phyloP scores from a whole-genome alignment of 805 yeast species.

The Clavispora fructus region DNA sequence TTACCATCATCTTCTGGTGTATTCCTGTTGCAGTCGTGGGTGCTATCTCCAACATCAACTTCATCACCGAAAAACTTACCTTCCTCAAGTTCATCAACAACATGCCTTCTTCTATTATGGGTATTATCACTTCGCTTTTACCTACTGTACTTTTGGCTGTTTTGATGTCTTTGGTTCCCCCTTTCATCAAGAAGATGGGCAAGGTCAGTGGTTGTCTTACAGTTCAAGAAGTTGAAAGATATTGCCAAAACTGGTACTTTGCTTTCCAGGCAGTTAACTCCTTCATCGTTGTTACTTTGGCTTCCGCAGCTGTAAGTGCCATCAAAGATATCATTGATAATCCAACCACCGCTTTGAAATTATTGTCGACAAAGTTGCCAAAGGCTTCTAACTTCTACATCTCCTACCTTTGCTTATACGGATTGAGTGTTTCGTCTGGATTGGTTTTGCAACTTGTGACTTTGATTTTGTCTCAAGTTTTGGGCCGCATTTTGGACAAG shows the following conservation, averaged over 20 bases:
- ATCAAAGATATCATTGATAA: slow-evolving; percentile 61
- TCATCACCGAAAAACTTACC: slow-evolving; percentile 61
- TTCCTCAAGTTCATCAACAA: slow-evolving; percentile 74
- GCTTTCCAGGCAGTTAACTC: slow-evolving; percentile 90
- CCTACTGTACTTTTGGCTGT: slow-evolving; percentile 79
- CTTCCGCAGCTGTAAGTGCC: slow-evolving; percentile 78
- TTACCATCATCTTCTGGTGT: slow-evolving; percentile 84
- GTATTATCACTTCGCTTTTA: slow-evolving; percentile 80
- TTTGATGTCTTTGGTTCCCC: slow-evolving; percentile 83
- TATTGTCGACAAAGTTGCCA: slow-evolving; percentile 76
- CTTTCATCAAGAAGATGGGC: slow-evolving; percentile 74
- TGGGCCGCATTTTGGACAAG: slow-evolving; percentile 68
- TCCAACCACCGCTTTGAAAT: slow-evolving; percentile 67
- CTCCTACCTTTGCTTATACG: slow-evolving; percentile 74
- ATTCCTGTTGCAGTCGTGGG: slow-evolving; percentile 98
- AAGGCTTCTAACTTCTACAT: slow-evolving; percentile 89
- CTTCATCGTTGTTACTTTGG: slow-evolving; percentile 74
- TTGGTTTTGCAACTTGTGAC: slow-evolving; percentile 69
- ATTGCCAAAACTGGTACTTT: slow-evolving; percentile 84
- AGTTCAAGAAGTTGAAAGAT: slow-evolving; percentile 64
- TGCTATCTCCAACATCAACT: slow-evolving; percentile 80
- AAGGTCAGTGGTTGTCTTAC: slow-evolving; percentile 68
- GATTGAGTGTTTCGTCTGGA: slow-evolving; percentile 74
- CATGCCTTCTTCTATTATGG: slow-evolving; percentile 65
- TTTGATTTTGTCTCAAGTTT: slow-evolving; percentile 62